phyloP scores from a whole-genome alignment of 257 asterid species.

The Primulina huaijiensis region DNA sequence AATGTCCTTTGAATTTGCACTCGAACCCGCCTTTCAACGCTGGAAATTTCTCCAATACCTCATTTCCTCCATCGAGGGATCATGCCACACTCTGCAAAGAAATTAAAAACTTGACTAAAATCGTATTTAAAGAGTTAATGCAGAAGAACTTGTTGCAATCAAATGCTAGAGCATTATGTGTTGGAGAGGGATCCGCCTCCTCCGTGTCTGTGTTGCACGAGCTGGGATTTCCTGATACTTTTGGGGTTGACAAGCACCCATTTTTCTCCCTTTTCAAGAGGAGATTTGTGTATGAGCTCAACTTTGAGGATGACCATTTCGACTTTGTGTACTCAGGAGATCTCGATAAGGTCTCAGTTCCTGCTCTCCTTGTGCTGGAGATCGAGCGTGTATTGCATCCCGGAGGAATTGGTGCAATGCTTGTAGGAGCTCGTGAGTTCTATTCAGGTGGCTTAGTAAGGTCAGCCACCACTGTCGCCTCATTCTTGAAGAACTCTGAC shows the following conservation, averaged over 20 bases:
- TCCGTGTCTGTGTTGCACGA: slow-evolving; percentile 55
- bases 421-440: slow-evolving; percentile 43
- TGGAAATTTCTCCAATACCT: slow-evolving; percentile 27
- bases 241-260: slow-evolving; percentile 60
- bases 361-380: slow-evolving; percentile 69
- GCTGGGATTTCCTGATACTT: slow-evolving; percentile 53
- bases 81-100: slow-evolving; percentile 22
- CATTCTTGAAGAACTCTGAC: slow-evolving; percentile 63
- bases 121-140: slow-evolving; percentile 55
- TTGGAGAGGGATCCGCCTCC: slow-evolving; percentile 60
- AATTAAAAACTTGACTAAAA: slow-evolving; percentile 40
- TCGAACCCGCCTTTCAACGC: slow-evolving; percentile 28
- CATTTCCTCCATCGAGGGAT: slow-evolving; percentile 31
- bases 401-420: slow-evolving; percentile 77
- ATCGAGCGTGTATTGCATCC: slow-evolving; percentile 83
- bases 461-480: slow-evolving; percentile 28
- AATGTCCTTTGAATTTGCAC: slow-evolving; percentile 52
- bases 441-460: slow-evolving; percentile 48
- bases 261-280: slow-evolving; percentile 70
- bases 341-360: slow-evolving; percentile 67
- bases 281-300: slow-evolving; percentile 67
- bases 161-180: slow-evolving; percentile 58
- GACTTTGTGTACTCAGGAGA: slow-evolving; percentile 74
- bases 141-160: slow-evolving; percentile 52
- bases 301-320: slow-evolving; percentile 51